Conservation (phyloP, 1,284 basidiomycete species). For the Puccinia hordei region DNA sequence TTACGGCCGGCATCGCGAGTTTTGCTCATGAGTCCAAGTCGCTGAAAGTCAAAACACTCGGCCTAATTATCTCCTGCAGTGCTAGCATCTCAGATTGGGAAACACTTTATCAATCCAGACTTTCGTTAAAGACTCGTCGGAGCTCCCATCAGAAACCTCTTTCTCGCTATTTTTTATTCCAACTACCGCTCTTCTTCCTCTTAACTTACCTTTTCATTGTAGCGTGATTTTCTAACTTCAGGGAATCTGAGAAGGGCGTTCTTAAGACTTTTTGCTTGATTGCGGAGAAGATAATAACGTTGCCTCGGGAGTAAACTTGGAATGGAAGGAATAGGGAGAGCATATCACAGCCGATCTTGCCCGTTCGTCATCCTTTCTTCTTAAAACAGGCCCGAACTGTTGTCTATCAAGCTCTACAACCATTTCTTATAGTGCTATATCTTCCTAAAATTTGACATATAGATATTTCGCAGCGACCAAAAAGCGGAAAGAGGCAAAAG, state of each 20-base stretch:
- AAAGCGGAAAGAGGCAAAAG: constrained; percentile 12
- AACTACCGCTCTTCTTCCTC: not conserved
- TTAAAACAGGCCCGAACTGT: not conserved
- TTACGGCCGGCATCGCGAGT: not conserved
- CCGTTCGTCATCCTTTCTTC: not conserved
- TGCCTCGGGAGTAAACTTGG: not conserved
- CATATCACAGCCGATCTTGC: constrained; percentile 9
- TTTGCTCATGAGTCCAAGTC: not conserved
- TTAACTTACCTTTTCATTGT: not conserved
- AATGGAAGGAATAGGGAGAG: constrained; percentile 12
- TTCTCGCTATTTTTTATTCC: not conserved
- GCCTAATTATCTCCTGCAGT: not conserved
- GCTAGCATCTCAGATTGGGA: not conserved
- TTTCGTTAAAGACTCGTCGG: constrained; percentile 19
- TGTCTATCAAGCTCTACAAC: not conserved
- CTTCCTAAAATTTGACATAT: not conserved
- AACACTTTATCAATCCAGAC: constrained; percentile 19
- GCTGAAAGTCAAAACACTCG: not conserved
- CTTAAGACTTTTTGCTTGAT: not conserved
- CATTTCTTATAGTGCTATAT: not conserved
- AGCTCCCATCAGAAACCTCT: not conserved
- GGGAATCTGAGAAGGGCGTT: not conserved
- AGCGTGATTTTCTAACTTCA: not conserved
- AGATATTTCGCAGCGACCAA: constrained; percentile 11
- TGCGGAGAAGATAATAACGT: not conserved